phyloP scores from a whole-genome alignment of 2,329 filamentous ascomycete species.

The Emericellopsis cladophorae region DNA sequence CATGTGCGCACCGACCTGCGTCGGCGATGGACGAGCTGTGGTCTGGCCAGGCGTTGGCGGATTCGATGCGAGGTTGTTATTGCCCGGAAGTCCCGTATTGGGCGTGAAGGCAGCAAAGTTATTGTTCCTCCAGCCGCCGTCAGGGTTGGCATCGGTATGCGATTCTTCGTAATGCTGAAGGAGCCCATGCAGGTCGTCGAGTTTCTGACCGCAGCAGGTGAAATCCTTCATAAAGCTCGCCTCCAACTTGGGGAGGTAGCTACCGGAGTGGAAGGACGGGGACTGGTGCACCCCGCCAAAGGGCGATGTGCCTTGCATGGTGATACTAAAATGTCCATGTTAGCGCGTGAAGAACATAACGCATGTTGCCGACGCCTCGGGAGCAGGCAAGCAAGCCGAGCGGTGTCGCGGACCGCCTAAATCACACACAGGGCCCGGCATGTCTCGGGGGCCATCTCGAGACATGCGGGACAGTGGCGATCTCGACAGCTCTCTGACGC shows the following conservation, averaged over 20 bases:
- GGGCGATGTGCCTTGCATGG: slow-evolving; percentile 89
- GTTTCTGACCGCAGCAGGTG: slow-evolving; percentile 79
- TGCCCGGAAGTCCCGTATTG: not conserved
- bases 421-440: too few species aligned
- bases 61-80: slow-evolving; percentile 2
- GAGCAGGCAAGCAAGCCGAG: not conserved
- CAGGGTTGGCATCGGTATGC: slow-evolving; percentile 58
- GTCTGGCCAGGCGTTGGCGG: slow-evolving; percentile 15
- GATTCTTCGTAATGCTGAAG: slow-evolving; percentile 94
- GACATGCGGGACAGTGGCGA: too few species aligned
- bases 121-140: slow-evolving; percentile 22
- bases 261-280: slow-evolving; percentile 93
- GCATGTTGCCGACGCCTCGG: not conserved
- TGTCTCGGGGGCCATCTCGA: too few species aligned
- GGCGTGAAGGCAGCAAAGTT: slow-evolving; percentile 26
- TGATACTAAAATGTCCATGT: slow-evolving; percentile 48
- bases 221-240: slow-evolving; percentile 98
- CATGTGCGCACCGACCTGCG: slow-evolving; percentile 19
- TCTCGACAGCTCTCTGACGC: too few species aligned
- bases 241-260: slow-evolving; percentile 90
- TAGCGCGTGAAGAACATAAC: slow-evolving; percentile 6
- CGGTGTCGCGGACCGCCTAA: too few species aligned
- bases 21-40: slow-evolving; percentile 13
- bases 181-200: slow-evolving; percentile 87
- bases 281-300: slow-evolving; percentile 64